Conservation (phyloP, 2,329 filamentous ascomycete species). For the Hypoxylon sp. region DNA sequence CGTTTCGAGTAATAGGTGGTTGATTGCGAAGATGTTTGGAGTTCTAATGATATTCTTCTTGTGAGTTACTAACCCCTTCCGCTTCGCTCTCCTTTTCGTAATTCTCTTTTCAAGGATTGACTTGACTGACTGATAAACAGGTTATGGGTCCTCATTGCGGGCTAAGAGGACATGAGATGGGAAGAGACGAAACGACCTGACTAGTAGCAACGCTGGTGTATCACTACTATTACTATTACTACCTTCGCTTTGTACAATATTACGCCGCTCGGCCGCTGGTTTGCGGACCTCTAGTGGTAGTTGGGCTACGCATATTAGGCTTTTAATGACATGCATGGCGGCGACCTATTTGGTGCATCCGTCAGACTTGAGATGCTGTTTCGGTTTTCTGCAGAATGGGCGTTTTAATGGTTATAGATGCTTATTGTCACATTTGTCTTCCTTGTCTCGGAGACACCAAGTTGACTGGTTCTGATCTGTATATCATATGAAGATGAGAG, state of each 20-base stretch:
- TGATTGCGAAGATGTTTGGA: slow-evolving; percentile 87
- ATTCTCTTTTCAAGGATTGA: neutral
- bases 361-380: slow-evolving; percentile 1
- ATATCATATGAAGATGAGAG: neutral
- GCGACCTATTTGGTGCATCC: slow-evolving; percentile 24
- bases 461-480: neutral
- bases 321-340: slow-evolving; percentile 35
- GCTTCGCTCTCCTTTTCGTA: neutral
- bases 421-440: slow-evolving; percentile 4
- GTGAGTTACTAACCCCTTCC: slow-evolving; percentile 54
- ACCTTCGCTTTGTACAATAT: slow-evolving; percentile 47
- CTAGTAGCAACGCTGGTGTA: slow-evolving; percentile 37
- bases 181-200: slow-evolving; percentile 24
- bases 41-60: slow-evolving; percentile 95
- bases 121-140: slow-evolving; percentile 49
- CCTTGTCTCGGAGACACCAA: neutral
- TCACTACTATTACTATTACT: slow-evolving; percentile 30
- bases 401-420: slow-evolving; percentile 20
- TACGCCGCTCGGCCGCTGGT: slow-evolving; percentile 26
- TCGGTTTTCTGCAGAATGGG: slow-evolving; percentile 16
- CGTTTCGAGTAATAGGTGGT: slow-evolving; percentile 94
- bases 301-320: slow-evolving; percentile 39
- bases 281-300: slow-evolving; percentile 16
- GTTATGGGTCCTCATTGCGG: slow-evolving; percentile 76
- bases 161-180: slow-evolving; percentile 51